phyloP scores from a whole-genome alignment of 441 rosid genomes.

The Aleurites moluccanus region DNA sequence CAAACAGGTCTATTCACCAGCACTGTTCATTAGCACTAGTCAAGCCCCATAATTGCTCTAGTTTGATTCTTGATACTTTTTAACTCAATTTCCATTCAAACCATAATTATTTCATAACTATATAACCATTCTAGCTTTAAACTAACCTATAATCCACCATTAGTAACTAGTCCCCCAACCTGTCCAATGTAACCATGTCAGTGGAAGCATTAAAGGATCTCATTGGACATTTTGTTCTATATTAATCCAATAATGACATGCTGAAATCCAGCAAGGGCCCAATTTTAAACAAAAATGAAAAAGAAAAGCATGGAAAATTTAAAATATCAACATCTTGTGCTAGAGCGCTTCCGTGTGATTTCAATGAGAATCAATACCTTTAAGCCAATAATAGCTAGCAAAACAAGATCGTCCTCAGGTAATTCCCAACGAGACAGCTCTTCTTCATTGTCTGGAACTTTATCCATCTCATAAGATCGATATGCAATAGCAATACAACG shows the following conservation, averaged over 20 bases:
- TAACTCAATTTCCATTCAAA: too few relatives aligned
- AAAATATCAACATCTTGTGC: neutral
- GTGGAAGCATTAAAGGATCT: neutral
- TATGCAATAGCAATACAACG: conserved; percentile 96
- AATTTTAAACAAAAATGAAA: neutral
- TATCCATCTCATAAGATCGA: conserved; percentile 59
- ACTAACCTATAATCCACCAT: too few relatives aligned
- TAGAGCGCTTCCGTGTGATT: neutral
- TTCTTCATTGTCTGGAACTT: conserved; percentile 71
- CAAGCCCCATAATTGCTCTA: too few relatives aligned
- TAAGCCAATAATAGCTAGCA: conserved; percentile 85
- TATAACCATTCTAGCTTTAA: too few relatives aligned
- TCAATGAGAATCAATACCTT: conserved; percentile 49
- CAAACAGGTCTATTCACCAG: too few relatives aligned
- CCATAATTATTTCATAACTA: too few relatives aligned
- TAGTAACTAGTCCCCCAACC: too few relatives aligned
- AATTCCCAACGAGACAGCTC: conserved; percentile 63
- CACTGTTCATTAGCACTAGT: too few relatives aligned
- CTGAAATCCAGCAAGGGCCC: neutral
- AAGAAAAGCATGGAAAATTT: neutral
- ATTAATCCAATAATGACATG: neutral
- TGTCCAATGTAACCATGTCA: neutral
- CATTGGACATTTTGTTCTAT: neutral
- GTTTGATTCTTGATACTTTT: too few relatives aligned
- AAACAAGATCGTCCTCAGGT: conserved; percentile 83